These are phyloP conservation scores for Boechera retrofracta DNA, from an alignment of 345 rosid genomes.

Conservation along the genomic window DNA sequence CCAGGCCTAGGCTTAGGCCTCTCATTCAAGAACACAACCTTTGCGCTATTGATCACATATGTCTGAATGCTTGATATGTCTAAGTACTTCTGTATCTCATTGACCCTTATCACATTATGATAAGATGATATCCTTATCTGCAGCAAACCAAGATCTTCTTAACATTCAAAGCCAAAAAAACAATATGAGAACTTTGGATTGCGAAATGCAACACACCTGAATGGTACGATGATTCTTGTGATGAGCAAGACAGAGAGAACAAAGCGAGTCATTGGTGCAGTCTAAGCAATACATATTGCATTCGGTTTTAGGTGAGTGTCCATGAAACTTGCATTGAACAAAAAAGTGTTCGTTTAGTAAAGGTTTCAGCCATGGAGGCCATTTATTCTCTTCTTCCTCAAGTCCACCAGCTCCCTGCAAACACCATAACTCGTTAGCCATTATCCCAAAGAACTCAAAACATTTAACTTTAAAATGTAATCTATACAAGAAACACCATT, in stretches of 20 bases:
- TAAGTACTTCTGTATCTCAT: conserved; percentile 80
- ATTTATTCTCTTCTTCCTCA: conserved; percentile 57
- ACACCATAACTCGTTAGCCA: conserved; percentile 9
- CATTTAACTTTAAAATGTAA: background rate
- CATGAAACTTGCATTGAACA: conserved; percentile 80
- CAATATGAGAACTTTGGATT: background rate
- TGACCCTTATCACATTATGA: conserved; percentile 91
- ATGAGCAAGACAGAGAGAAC: conserved; percentile 66
- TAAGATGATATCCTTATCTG: conserved; percentile 97
- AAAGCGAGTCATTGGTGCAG: conserved; percentile 75
- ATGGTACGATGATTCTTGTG: conserved; percentile 80
- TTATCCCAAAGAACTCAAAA: conserved; percentile 3
- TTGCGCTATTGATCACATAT: conserved; percentile 91
- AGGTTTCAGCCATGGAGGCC: conserved; percentile 90
- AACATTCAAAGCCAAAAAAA: background rate
- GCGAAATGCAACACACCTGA: conserved; percentile 58
- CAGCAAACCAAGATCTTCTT: background rate
- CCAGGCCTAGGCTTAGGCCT: conserved; percentile 96
- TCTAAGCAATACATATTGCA: conserved; percentile 98
- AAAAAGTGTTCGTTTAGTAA: conserved; percentile 71
- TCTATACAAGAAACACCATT: conserved; percentile 10
- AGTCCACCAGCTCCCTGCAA: conserved; percentile 25
- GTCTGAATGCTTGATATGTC: conserved; percentile 85
- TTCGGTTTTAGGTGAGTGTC: conserved; percentile 83
- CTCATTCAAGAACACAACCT: conserved; percentile 88